Conservation (phyloP, 179 eudicot genomes). For the Pouteria campechiana region DNA sequence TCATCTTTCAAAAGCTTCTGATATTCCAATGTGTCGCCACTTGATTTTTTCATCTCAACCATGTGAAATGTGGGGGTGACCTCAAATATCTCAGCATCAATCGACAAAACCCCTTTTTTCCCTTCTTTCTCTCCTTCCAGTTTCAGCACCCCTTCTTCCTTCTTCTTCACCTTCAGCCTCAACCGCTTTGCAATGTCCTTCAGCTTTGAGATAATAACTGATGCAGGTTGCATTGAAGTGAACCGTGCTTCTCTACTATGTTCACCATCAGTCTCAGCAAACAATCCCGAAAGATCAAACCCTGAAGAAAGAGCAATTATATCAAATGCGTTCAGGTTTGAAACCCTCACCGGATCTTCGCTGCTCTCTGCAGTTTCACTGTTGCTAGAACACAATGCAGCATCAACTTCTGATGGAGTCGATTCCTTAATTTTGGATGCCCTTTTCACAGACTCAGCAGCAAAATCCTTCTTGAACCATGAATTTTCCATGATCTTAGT, state of each 20-base stretch:
- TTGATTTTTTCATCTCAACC: conserved; percentile 30
- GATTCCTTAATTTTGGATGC: conserved; percentile 3
- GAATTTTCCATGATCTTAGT: conserved; percentile 19
- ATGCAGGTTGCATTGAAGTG: conserved; percentile 24
- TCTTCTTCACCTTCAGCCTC: conserved; percentile 22
- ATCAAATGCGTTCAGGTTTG: conserved; percentile 29
- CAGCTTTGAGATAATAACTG: conserved; percentile 21
- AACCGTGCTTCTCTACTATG: conserved; percentile 26
- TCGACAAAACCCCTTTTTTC: conserved; percentile 21
- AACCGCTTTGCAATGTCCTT: conserved; percentile 18
- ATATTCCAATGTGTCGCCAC: conserved; percentile 31
- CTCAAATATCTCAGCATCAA: conserved; percentile 33
- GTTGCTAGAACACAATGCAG: conserved; percentile 1
- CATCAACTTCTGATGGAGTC: conserved; percentile 1
- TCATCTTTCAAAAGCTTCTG: conserved; percentile 19
- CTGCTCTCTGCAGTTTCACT: conserved; percentile 2
- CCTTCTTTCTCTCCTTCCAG: conserved; percentile 25
- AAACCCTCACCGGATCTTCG: conserved; percentile 5
- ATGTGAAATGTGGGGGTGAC: conserved; percentile 20
- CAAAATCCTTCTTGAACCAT: conserved; percentile 22
- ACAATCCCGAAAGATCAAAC: conserved; percentile 22
- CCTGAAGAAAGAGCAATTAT: conserved; percentile 28
- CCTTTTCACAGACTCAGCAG: conserved; percentile 1
- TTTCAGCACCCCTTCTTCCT: conserved; percentile 21
- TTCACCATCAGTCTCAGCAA: conserved; percentile 13